These are phyloP conservation scores for Angomonas deanei DNA, from an alignment of 208 protist genomes.

Conservation along the genomic window DNA sequence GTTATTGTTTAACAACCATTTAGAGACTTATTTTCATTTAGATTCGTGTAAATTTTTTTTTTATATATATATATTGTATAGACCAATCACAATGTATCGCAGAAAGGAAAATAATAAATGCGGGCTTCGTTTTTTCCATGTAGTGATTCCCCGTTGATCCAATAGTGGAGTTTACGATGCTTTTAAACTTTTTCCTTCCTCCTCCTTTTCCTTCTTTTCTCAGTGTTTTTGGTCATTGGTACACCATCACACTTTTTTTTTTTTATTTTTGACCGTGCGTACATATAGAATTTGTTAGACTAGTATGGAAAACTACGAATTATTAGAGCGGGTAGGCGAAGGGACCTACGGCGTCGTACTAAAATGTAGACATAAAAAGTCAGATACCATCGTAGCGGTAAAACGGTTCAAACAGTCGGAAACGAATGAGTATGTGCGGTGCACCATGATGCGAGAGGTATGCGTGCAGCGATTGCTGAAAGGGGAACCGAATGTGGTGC, in stretches of 20 bases:
- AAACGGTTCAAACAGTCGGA: slow-evolving; percentile 94
- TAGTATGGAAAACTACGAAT: slow-evolving; percentile 71
- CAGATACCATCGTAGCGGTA: slow-evolving; percentile 83
- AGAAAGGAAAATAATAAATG: too few relatives aligned
- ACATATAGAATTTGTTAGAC: too few relatives aligned
- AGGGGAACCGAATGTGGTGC: slow-evolving; percentile 88
- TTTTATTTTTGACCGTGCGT: slow-evolving; percentile 16
- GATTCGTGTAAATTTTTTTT: too few relatives aligned
- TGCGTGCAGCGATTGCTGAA: slow-evolving; percentile 83
- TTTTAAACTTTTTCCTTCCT: background rate
- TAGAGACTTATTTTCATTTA: too few relatives aligned
- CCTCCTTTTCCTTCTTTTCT: background rate
- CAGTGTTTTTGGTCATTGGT: background rate
- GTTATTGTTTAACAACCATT: too few relatives aligned
- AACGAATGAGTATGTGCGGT: slow-evolving; percentile 79
- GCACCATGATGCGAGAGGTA: slow-evolving; percentile 91
- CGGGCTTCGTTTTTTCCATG: too few relatives aligned
- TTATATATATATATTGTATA: too few relatives aligned
- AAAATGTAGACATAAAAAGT: slow-evolving; percentile 82
- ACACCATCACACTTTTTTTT: slow-evolving; percentile 8
- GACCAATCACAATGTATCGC: too few relatives aligned
- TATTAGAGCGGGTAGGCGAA: slow-evolving; percentile 82
- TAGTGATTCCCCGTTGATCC: too few relatives aligned
- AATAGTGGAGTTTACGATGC: too few relatives aligned
- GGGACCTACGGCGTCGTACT: slow-evolving; percentile 94